Evolutionary conservation across 306 rosid genomes (phyloP).

Genomic region (Pueraria montana): DNA sequence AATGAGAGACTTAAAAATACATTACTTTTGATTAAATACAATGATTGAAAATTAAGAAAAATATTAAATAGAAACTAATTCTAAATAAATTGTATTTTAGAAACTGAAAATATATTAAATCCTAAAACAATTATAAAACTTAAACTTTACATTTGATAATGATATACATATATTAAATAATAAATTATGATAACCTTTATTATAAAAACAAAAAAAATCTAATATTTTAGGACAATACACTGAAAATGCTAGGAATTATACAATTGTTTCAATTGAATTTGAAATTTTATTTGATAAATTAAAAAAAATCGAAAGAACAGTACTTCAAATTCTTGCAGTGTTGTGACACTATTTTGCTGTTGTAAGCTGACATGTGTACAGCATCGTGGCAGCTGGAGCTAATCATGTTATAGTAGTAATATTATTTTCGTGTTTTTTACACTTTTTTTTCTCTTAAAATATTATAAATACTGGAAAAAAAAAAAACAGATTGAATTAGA

Average conservation of each 20-base stretch:
- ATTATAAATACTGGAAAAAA: not conserved
- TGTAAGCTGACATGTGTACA: conserved; percentile 10
- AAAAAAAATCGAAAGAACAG: not conserved
- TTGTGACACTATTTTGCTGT: not conserved
- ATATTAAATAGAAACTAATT: too few relatives aligned
- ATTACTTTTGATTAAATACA: too few relatives aligned
- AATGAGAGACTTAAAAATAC: too few relatives aligned
- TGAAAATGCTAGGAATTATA: not conserved
- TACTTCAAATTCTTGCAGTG: not conserved
- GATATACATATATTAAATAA: not conserved
- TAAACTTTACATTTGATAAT: too few relatives aligned
- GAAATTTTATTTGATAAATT: not conserved
- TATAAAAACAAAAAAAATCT: too few relatives aligned
- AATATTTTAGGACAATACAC: not conserved
- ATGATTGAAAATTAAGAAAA: too few relatives aligned
- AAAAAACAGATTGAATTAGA: not conserved
- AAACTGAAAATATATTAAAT: too few relatives aligned
- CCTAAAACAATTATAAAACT: too few relatives aligned
- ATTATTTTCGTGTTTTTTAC: not conserved
- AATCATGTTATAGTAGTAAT: not conserved
- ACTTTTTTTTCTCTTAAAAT: not conserved
- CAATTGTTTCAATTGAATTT: not conserved
- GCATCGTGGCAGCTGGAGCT: not conserved
- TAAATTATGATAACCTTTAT: too few relatives aligned
- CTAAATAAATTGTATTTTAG: too few relatives aligned